These are phyloP conservation scores for Asterochloris sp. DNA, from an alignment of 139 green algal genomes.

Conservation along the genomic window DNA sequence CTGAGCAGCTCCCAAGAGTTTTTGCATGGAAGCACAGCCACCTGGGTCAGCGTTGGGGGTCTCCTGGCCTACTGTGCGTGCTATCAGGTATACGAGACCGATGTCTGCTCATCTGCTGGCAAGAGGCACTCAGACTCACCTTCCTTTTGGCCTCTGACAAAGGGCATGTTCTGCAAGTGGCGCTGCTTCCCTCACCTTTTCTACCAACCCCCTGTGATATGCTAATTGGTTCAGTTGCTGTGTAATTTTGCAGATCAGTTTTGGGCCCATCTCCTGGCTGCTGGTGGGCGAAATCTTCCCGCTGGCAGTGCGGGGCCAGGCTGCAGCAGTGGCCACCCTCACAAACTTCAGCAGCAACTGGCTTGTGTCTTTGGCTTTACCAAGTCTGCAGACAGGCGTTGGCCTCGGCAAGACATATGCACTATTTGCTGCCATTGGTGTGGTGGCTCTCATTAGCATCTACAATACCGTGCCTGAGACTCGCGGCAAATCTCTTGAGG, in stretches of 20 bases:
- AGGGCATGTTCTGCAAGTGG: too few relatives aligned
- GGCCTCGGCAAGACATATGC: constrained; percentile 71
- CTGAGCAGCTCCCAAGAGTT: constrained; percentile 35
- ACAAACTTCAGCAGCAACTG: constrained; percentile 92
- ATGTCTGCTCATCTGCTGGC: too few relatives aligned
- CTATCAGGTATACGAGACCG: constrained; percentile 64
- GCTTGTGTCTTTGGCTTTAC: constrained; percentile 66
- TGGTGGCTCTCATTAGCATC: constrained; percentile 65
- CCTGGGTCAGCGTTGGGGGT: constrained; percentile 59
- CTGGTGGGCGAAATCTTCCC: constrained; percentile 91
- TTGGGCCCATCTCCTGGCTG: constrained; percentile 90
- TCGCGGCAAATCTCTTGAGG: constrained; percentile 88
- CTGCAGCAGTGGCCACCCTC: constrained; percentile 80
- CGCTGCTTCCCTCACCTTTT: too few relatives aligned
- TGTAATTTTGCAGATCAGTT: constrained; percentile 55
- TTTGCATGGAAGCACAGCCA: constrained; percentile 19
- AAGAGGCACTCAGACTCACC: background rate
- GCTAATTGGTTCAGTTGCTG: background rate
- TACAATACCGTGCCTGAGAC: constrained; percentile 85
- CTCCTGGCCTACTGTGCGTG: constrained; percentile 89
- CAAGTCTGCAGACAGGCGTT: constrained; percentile 57
- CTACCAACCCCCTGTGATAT: background rate
- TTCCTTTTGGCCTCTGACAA: background rate
- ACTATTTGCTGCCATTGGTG: constrained; percentile 67
- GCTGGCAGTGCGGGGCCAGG: constrained; percentile 63